A percentile compares a stretch with the other conserved stretches of the same genome.
These are phyloP conservation scores for Terana coerulea DNA, from an alignment of 768 basidiomycete genomes.

Conservation along the genomic window DNA sequence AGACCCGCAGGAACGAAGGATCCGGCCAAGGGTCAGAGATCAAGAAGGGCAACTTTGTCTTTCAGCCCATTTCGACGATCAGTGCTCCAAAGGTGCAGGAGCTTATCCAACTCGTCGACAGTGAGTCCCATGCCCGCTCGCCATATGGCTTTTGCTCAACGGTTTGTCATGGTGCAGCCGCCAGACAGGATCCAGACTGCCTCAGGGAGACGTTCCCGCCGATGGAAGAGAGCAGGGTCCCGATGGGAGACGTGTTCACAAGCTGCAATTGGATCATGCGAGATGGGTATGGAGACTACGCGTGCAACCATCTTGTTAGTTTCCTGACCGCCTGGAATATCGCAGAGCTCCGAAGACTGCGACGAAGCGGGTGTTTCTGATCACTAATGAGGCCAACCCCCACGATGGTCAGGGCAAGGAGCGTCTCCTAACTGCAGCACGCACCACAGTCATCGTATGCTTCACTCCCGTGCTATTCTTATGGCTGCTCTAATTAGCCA, in stretches of 20 bases:
- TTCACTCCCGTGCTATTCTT: background rate
- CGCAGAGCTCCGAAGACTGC: constrained; percentile 79
- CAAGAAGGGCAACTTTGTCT: constrained; percentile 66
- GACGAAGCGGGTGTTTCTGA: constrained; percentile 88
- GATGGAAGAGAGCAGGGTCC: constrained; percentile 49
- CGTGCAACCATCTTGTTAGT: background rate
- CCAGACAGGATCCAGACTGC: constrained; percentile 57
- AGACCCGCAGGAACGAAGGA: constrained; percentile 35
- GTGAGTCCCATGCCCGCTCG: constrained; percentile 36
- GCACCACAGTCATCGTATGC: constrained; percentile 66
- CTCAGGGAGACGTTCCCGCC: constrained; percentile 65
- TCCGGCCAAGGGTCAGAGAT: constrained; percentile 48
- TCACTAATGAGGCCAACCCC: constrained; percentile 88
- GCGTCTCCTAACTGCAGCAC: constrained; percentile 63
- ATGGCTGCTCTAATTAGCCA: background rate
- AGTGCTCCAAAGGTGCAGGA: constrained; percentile 80
- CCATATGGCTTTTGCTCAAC: background rate
- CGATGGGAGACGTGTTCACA: constrained; percentile 88
- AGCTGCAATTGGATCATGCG: constrained; percentile 88
- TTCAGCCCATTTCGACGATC: constrained; percentile 73
- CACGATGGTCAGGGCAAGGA: constrained; percentile 49
- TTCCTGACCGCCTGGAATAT: background rate
- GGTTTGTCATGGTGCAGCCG: constrained; percentile 40
- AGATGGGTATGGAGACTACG: constrained; percentile 60
- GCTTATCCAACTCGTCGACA: constrained; percentile 72